Base-by-base conservation (phyloP, 192 early-diverging fungal species). In the Dispira parvispora region DNA sequence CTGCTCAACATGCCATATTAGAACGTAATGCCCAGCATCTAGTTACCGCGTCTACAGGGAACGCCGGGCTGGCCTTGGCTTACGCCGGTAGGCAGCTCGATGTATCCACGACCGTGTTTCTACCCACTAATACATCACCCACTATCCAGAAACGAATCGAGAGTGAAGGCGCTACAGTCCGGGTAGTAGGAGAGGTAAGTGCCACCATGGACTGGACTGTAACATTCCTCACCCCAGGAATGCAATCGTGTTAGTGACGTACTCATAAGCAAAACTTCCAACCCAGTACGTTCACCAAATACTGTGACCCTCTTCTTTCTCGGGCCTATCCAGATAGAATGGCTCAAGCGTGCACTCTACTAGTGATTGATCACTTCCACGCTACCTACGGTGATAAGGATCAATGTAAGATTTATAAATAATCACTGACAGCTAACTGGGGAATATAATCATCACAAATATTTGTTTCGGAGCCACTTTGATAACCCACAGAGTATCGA, bases 51-150 rank as follows among this genome's bases (percentile, higher is more conserved):
- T 80, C 79, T 27, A 82, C 82, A 11, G 78, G 76, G 21, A 88
- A 88, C 62, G 79, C 86, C 0, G 79, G 77, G 46, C 62, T 86
- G 49, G 84, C 84, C 0, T 79, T 82, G 14, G 83, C 83, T 4
- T 86, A 86, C 62, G 75, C 81, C 57, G 83, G 74, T 14, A 70
- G 84, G 52, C 80, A 82, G 53, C 73, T 88, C 1, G 74, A 73
- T 12, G 68, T 76, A 21, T 70, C 73, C 20, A 80, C 70, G 0
- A 80, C 80, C 0, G 74, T 84, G 12, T 81, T 85, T 47, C 66
- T 86, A 38, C 82, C 86, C 8, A 69, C 63, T 52, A 62, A 65
- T 42, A 74, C 68, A 20, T 70, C 65, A 32, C 68, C 73, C 25
- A 71, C 72, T 18, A 71, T 81, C 49, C 73, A 74, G 43, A 71